Evolutionary conservation across 139 green algal genomes (phyloP), one percentile per base, ranked within the genome.

Genomic region (Trebouxia sp.): DNA sequence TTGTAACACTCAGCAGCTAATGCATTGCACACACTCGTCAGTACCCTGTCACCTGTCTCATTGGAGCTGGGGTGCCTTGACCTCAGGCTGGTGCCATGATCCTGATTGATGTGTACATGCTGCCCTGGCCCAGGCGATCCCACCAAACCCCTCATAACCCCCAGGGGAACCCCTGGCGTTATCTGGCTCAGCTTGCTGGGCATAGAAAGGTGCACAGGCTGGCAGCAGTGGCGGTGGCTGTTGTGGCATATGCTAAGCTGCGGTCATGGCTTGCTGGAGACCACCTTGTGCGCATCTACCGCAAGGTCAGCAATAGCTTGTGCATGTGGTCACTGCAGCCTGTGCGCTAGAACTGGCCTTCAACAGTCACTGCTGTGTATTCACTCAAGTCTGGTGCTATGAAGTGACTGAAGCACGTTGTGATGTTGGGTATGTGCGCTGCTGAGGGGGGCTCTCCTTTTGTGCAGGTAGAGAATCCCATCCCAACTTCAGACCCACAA

Each of bases 221-320:
- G 30, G 30, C 47, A 14, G 1, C 85, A 24, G 12, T 87, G 35
- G 78, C 55, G 22, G 80, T 55, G 24, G 77, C 66, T 3, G 84
- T 90, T 3, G 37, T 87, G 50, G 26, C 65, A 0, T 94, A 94
- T 75, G 83, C 94, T 0, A 72, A 70, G 50, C 11, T 86, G 35
- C 84, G 89, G 4, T 78, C 79, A 0, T 84, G 67, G 62, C 86
- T 94, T 48, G 92, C 90, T 9, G 89, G 84, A 0, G 89, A 95
- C 55, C 91, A 95, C 56, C 87, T 96, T 42, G 92, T 96, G 48
- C 81, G 85, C 41, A 94, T 94, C 66, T 95, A 93, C 78, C 70
- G 92, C 20, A 94, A 93, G 90, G 90, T 93, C 55, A 37, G 82
- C 6, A 1, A 6, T 14, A n/a, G 24, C 28, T 2, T 11, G n/a